Conservation (phyloP, 345 rosid species). For the Populus alba region DNA sequence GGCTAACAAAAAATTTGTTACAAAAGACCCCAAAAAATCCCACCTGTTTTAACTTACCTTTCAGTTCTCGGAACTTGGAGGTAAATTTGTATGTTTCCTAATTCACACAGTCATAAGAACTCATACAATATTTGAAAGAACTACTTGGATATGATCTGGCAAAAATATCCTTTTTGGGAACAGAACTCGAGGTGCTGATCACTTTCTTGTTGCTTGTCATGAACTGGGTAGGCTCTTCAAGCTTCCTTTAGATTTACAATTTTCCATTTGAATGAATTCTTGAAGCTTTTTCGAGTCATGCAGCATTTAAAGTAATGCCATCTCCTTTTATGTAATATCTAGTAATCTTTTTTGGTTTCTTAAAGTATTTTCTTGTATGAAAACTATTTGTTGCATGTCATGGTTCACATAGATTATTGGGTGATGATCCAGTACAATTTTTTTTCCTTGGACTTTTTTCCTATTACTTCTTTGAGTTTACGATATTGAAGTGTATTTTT, state of each 20-base stretch:
- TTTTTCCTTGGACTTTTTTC: not conserved
- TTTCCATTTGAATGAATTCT: not conserved
- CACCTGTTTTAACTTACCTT: conserved; percentile 89
- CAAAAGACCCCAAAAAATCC: conserved; percentile 59
- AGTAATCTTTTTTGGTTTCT: not conserved
- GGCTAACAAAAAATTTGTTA: conserved; percentile 60
- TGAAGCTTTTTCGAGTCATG: not conserved
- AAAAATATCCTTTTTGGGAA: conserved; percentile 83
- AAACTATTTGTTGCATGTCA: not conserved
- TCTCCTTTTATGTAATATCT: not conserved
- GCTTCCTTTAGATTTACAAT: conserved; percentile 6
- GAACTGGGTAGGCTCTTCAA: conserved; percentile 69
- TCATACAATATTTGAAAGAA: conserved; percentile 54
- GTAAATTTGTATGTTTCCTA: conserved; percentile 59
- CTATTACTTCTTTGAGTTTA: not conserved
- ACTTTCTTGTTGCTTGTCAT: conserved; percentile 94
- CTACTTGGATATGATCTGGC: conserved; percentile 56
- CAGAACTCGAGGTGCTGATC: conserved; percentile 84
- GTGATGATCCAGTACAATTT: not conserved
- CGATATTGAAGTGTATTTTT: not conserved
- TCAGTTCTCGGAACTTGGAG: conserved; percentile 80
- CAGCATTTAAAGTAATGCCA: not conserved
- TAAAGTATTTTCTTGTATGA: not conserved
- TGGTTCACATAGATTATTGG: not conserved
- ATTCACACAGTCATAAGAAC: conserved; percentile 67